These are phyloP conservation scores for Stenogyne calaminthoides DNA, from an alignment of 305 asterid species.

Conservation along the genomic window DNA sequence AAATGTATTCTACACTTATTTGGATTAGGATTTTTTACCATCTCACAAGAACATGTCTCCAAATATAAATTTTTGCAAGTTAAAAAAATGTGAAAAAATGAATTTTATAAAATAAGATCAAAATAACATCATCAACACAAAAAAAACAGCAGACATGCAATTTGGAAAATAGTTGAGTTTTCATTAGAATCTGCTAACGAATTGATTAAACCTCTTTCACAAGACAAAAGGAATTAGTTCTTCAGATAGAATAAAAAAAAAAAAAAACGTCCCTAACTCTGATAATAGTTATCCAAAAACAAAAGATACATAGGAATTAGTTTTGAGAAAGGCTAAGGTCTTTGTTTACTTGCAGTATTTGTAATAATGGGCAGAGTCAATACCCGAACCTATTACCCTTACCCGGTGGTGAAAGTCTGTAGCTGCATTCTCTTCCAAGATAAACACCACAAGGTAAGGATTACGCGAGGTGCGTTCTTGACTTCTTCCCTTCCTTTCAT, in stretches of 20 bases:
- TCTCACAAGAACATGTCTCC: background rate
- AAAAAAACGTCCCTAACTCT: constrained; percentile 10
- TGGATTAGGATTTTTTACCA: background rate
- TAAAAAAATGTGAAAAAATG: background rate
- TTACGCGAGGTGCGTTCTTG: constrained; percentile 90
- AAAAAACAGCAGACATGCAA: background rate
- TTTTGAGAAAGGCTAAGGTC: constrained; percentile 38
- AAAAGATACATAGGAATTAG: constrained; percentile 20
- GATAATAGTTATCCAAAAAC: background rate
- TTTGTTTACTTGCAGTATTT: constrained; percentile 35
- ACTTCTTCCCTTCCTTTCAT: constrained; percentile 51
- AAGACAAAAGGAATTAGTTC: constrained; percentile 27
- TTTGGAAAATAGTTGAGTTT: constrained; percentile 2
- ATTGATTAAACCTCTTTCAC: constrained; percentile 17
- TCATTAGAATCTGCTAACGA: constrained; percentile 25
- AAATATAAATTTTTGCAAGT: background rate
- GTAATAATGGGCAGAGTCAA: constrained; percentile 58
- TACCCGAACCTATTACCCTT: constrained; percentile 89
- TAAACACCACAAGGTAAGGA: constrained; percentile 48
- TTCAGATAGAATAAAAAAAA: background rate
- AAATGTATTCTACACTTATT: background rate
- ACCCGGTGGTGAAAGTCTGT: constrained; percentile 39
- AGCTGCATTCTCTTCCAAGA: background rate
- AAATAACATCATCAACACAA: background rate
- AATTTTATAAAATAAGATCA: background rate